phyloP scores from a whole-genome alignment of 768 basidiomycete species.

The Auriculariales sp. region DNA sequence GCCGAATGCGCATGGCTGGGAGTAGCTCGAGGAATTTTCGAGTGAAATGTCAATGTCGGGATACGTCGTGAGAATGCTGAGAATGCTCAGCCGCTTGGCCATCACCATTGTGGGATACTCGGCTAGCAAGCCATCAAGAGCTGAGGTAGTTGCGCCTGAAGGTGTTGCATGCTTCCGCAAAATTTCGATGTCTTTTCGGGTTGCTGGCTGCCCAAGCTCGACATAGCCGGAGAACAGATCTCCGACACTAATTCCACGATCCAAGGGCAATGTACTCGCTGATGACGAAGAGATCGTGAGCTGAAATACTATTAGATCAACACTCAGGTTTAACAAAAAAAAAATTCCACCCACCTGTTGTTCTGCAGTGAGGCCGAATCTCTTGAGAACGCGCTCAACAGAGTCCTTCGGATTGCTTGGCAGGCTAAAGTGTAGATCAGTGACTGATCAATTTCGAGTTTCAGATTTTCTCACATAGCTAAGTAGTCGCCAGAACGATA shows the following conservation, averaged over 20 bases:
- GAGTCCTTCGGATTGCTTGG: conserved; percentile 26
- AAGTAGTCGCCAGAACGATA: conserved; percentile 35
- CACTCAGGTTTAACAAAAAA: background rate
- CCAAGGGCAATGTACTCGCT: conserved; percentile 26
- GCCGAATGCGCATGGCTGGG: conserved; percentile 33
- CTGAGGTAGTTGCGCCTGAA: conserved; percentile 10
- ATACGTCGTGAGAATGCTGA: conserved; percentile 27
- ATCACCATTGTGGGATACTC: conserved; percentile 21
- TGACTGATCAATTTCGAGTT: background rate
- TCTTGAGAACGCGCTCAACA: conserved; percentile 23
- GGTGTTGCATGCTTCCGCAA: conserved; percentile 13
- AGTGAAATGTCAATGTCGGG: conserved; percentile 23
- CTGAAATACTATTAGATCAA: conserved; percentile 9
- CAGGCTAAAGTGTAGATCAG: conserved; percentile 13
- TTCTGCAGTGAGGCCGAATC: conserved; percentile 24
- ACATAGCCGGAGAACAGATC: conserved; percentile 30
- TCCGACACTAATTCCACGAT: conserved; percentile 21
- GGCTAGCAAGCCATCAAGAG: conserved; percentile 17
- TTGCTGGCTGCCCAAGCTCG: conserved; percentile 33
- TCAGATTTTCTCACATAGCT: conserved; percentile 19
- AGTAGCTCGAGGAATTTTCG: conserved; percentile 25
- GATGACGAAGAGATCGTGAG: conserved; percentile 22
- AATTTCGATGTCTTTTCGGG: conserved; percentile 24
- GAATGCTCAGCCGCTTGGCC: conserved; percentile 22
- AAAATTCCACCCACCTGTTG: conserved; percentile 18